A percentile compares a stretch with the other conserved stretches of the same genome.
These are phyloP conservation scores for Acacia crassicarpa DNA, from an alignment of 306 rosid species.

Conservation along the genomic window DNA sequence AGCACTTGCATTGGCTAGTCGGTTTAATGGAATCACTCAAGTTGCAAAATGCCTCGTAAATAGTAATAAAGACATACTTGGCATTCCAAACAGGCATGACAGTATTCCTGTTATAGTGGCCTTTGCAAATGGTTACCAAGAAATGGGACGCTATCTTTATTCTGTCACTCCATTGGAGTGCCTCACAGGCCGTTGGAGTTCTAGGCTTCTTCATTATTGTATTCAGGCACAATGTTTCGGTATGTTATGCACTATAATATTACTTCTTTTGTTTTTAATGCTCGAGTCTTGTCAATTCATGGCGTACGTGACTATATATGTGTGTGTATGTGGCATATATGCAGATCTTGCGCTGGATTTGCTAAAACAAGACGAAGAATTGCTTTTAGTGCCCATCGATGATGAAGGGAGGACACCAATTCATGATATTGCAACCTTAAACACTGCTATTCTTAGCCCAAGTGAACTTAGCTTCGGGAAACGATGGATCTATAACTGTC, in stretches of 20 bases:
- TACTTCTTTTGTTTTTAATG: background rate
- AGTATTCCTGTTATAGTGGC: background rate
- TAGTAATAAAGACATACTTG: background rate
- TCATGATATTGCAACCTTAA: background rate
- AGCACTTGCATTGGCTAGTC: background rate
- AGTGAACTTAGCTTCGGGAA: background rate
- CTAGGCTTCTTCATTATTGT: background rate
- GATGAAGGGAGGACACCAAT: background rate
- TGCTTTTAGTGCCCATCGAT: background rate
- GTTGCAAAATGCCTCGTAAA: background rate
- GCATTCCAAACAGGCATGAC: background rate
- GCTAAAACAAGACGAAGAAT: too few relatives aligned
- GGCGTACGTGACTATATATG: background rate
- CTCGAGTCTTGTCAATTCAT: background rate
- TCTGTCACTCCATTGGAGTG: background rate
- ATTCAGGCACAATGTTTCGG: background rate
- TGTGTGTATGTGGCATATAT: too few relatives aligned
- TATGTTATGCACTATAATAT: background rate
- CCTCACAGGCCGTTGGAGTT: background rate
- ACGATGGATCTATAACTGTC: background rate
- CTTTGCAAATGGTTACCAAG: background rate
- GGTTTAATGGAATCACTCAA: background rate
- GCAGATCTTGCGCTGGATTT: too few relatives aligned
- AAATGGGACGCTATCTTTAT: background rate
- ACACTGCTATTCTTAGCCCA: background rate